Evolutionary conservation across 179 eudicot species (phyloP).

Genomic region (Spergularia azorica): DNA sequence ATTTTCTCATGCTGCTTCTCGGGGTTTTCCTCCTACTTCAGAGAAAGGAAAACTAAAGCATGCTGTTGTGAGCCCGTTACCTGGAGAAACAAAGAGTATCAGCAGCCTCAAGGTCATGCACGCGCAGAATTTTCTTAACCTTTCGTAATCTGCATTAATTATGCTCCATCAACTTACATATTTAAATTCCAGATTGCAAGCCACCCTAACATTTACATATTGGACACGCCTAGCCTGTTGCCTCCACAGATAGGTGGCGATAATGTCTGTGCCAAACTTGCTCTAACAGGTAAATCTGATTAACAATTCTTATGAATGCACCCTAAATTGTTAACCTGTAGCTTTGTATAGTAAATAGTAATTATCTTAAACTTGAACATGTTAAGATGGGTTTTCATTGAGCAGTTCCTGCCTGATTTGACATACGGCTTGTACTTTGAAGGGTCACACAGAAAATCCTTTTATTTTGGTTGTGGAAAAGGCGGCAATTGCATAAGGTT

Average conservation of each 20-base stretch:
- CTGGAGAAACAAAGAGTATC: constrained; percentile 77
- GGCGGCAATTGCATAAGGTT: no score
- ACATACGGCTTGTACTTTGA: background rate
- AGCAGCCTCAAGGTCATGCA: constrained; percentile 68
- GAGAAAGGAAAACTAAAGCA: constrained; percentile 80
- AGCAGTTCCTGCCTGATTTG: background rate
- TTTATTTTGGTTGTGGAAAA: no score
- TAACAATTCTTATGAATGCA: background rate
- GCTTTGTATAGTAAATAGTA: background rate
- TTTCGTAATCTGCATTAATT: constrained; percentile 8
- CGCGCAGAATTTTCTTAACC: background rate
- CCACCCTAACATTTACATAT: constrained; percentile 82
- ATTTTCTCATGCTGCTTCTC: background rate
- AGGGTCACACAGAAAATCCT: constrained; percentile 1
- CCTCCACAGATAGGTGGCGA: constrained; percentile 53
- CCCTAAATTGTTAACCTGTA: background rate
- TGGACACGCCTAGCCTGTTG: constrained; percentile 90
- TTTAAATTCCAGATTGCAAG: constrained; percentile 68
- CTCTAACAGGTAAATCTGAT: constrained; percentile 64
- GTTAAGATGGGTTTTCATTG: background rate
- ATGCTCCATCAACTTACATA: constrained; percentile 3
- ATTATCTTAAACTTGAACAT: background rate
- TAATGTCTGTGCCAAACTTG: constrained; percentile 63
- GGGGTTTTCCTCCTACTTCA: constrained; percentile 26
- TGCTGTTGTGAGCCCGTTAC: constrained; percentile 65